Evolutionary conservation across 345 rosid species (phyloP).

Genomic region (Eucalyptus pauciflora): DNA sequence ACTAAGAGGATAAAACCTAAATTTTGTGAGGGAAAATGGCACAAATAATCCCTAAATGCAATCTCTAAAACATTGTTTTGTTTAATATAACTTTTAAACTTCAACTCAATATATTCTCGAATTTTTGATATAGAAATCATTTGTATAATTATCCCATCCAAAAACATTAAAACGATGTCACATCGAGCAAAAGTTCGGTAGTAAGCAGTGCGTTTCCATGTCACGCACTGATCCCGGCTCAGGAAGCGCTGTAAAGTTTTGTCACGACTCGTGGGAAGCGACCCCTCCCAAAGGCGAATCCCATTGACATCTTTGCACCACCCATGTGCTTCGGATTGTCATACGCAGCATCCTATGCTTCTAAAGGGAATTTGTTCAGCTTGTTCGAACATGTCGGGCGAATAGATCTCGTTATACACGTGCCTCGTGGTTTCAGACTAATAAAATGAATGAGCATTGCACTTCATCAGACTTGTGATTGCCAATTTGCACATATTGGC

Average conservation of each 20-base stretch:
- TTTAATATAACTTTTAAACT: fast-evolving
- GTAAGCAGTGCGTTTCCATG: too few relatives aligned
- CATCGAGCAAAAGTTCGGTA: neutral
- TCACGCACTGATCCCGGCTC: neutral
- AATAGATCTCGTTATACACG: neutral
- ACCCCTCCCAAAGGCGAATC: neutral
- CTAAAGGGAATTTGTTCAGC: neutral
- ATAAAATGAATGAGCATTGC: neutral
- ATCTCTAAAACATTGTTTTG: fast-evolving
- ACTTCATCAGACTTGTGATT: neutral
- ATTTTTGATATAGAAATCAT: fast-evolving
- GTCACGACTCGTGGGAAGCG: neutral
- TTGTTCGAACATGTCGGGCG: neutral
- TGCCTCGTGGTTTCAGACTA: neutral
- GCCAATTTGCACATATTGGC: neutral
- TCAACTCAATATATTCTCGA: fast-evolving
- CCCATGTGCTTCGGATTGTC: too few relatives aligned
- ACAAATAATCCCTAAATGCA: neutral
- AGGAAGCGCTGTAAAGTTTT: neutral
- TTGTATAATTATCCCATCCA: neutral
- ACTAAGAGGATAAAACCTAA: neutral
- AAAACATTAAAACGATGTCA: neutral
- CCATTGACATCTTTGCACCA: neutral
- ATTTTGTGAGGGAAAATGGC: fast-evolving
- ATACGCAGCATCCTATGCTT: neutral